Conservation (phyloP, 164 flowering plant species). For the Annona cherimola region DNA sequence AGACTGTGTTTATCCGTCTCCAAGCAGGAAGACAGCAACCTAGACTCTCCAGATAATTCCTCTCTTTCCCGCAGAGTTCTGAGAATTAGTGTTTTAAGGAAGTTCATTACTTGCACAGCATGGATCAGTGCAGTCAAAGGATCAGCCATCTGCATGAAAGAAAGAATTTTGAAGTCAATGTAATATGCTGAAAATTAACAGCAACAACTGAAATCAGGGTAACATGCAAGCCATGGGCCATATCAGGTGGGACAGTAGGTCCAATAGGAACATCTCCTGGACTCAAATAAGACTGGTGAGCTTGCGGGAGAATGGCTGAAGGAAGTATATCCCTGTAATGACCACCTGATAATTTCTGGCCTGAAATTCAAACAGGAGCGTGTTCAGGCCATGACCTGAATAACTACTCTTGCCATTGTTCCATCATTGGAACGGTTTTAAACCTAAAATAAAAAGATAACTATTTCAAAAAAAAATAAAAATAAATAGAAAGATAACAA, state of each 20-base stretch:
- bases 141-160: conserved; percentile 30
- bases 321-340: background rate
- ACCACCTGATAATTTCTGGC: background rate
- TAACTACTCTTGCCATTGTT: background rate
- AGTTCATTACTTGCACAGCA: conserved; percentile 37
- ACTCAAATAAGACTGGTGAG: background rate
- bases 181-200: background rate
- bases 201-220: background rate
- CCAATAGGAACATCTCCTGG: background rate
- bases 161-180: conserved; percentile 1
- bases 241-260: background rate
- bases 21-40: conserved; percentile 15
- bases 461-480: background rate
- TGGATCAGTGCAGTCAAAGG: conserved; percentile 37
- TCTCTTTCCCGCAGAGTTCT: conserved; percentile 26
- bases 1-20: conserved; percentile 13
- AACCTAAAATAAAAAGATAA: too few relatives aligned
- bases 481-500: background rate
- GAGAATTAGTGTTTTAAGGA: conserved; percentile 25
- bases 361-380: background rate
- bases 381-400: background rate
- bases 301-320: too few relatives aligned
- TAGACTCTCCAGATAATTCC: conserved; percentile 14
- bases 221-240: background rate
- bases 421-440: background rate